phyloP scores from a whole-genome alignment of 2,329 filamentous ascomycete genomes.

The Didymellaceae sp. region DNA sequence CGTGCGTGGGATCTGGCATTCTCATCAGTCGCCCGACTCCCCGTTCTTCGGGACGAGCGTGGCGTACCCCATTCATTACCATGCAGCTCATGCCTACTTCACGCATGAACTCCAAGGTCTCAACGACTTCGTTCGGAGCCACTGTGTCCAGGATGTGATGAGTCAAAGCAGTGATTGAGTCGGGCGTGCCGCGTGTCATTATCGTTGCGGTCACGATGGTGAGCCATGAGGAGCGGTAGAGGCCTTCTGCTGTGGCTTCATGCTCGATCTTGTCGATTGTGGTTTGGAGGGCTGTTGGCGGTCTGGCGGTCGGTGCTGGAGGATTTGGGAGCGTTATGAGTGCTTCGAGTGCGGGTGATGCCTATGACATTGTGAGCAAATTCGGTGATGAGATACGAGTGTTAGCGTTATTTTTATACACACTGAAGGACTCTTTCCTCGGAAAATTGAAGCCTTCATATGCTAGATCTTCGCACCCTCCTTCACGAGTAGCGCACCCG shows the following conservation, averaged over 20 bases:
- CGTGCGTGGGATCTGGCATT: neutral
- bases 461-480: too few species aligned
- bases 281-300: neutral
- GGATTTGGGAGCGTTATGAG: too few species aligned
- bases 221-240: neutral
- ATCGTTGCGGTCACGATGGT: neutral
- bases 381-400: too few species aligned
- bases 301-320: neutral
- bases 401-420: too few species aligned
- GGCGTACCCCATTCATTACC: slow-evolving; percentile 68
- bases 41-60: too few species aligned
- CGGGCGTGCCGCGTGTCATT: neutral
- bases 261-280: neutral
- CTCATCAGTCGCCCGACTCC: neutral
- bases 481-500: too few species aligned
- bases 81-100: slow-evolving; percentile 57
- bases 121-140: neutral
- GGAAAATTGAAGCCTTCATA: too few species aligned
- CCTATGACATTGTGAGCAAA: too few species aligned
- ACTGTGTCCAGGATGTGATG: neutral
- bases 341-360: too few species aligned
- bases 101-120: neutral
- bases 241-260: neutral
- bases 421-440: too few species aligned
- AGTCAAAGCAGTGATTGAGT: neutral